Conservation (phyloP, 169 alveolate genomes). For the Cryptosporidium sp. region DNA sequence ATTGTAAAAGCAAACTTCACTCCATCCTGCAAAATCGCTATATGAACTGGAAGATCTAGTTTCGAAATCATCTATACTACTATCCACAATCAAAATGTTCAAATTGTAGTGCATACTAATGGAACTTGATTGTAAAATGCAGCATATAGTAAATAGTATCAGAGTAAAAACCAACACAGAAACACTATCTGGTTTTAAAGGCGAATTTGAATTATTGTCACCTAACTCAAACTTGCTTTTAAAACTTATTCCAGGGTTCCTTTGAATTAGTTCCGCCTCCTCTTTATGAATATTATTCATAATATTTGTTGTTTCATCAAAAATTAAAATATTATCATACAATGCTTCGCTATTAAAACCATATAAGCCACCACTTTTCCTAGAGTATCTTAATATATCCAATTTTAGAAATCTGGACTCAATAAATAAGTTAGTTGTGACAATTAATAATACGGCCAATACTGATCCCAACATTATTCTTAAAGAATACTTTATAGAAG, state of each 20-base stretch:
- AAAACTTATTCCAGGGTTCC: background rate
- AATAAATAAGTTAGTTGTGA: background rate
- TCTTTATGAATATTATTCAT: conserved; percentile 8
- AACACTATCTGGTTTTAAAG: background rate
- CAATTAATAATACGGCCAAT: background rate
- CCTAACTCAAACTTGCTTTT: background rate
- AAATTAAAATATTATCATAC: conserved; percentile 36
- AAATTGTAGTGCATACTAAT: conserved; percentile 7
- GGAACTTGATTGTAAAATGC: conserved; percentile 48
- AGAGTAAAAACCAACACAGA: background rate
- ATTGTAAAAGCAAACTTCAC: conserved; percentile 31
- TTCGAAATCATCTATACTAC: background rate
- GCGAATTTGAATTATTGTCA: background rate
- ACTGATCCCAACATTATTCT: conserved; percentile 12
- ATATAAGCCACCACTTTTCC: background rate
- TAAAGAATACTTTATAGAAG: conserved; percentile 37
- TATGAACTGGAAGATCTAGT: background rate
- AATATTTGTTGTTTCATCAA: conserved; percentile 16
- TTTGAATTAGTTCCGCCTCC: background rate
- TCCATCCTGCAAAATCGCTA: conserved; percentile 20
- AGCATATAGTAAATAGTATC: background rate
- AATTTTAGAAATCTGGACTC: background rate
- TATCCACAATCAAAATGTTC: conserved; percentile 13
- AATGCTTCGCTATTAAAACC: background rate
- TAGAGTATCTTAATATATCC: background rate